Percentiles rank a stretch among this genome's conserved stretches.
Evolutionary conservation across 1,284 basidiomycete species (phyloP).

Genomic region (Cutaneotrichosporon sp.): DNA sequence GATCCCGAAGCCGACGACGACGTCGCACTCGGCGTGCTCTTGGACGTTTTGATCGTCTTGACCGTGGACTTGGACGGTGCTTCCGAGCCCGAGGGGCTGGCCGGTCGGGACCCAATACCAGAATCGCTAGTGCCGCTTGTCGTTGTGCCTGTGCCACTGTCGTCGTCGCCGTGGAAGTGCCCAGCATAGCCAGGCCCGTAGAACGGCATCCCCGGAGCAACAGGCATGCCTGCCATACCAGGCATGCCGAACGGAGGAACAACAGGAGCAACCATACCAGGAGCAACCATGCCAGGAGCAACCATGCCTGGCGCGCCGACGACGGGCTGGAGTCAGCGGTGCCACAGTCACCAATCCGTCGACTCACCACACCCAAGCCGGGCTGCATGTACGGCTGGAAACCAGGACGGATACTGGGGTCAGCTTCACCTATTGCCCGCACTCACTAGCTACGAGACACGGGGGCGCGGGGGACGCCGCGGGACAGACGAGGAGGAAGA

Average conservation of each 20-base stretch:
- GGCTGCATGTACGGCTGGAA: background rate
- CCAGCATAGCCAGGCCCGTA: background rate
- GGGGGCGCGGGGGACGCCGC: background rate
- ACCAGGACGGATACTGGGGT: background rate
- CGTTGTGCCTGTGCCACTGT: background rate
- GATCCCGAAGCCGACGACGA: background rate
- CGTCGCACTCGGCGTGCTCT: background rate
- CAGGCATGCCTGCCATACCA: no score
- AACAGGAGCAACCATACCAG: no score
- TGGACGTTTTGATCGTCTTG: background rate
- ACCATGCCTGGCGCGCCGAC: background rate
- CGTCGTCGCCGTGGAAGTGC: background rate
- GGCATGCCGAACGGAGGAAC: no score
- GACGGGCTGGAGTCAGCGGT: background rate
- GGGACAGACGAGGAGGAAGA: background rate
- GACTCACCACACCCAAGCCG: background rate
- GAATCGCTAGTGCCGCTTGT: constrained; percentile 2
- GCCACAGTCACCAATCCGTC: background rate
- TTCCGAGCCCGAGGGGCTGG: no score
- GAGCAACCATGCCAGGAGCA: background rate
- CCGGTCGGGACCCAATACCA: background rate
- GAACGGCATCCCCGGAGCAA: background rate
- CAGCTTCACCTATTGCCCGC: background rate
- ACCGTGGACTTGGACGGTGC: no score
- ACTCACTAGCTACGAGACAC: background rate